Evolutionary conservation across 2,329 filamentous ascomycete genomes (phyloP).

Genomic region (Tolypocladium nubicola): DNA sequence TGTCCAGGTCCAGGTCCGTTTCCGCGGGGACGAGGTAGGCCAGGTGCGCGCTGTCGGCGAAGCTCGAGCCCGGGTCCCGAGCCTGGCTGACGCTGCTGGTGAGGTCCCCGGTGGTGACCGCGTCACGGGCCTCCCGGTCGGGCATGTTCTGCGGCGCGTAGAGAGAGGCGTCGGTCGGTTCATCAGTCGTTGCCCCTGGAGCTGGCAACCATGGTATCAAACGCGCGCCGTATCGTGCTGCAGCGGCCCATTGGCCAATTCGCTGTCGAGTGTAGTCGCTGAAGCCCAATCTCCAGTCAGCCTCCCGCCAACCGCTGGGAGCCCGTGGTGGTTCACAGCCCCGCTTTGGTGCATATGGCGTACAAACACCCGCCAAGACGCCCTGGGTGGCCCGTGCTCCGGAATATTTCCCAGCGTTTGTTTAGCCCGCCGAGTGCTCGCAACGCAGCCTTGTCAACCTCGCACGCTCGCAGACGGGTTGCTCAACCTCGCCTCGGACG

Average conservation of each 20-base stretch:
- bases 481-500: not conserved
- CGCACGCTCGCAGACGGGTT: not conserved
- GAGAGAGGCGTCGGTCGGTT: not conserved
- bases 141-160: conserved; percentile 6
- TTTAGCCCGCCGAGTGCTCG: not conserved
- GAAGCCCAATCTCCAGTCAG: not conserved
- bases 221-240: not conserved
- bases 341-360: not conserved
- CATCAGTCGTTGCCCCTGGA: not conserved
- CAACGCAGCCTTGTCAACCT: not conserved
- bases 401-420: conserved; percentile 6
- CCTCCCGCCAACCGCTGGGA: not conserved
- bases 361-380: not conserved
- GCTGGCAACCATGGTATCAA: not conserved
- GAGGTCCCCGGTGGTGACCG: conserved; percentile 11
- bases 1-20: conserved; percentile 43
- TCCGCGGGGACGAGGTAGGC: conserved; percentile 49
- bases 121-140: conserved; percentile 9
- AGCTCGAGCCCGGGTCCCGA: conserved; percentile 19
- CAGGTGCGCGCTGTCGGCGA: conserved; percentile 48
- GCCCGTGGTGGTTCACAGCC: not conserved
- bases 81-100: conserved; percentile 10
- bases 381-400: conserved; percentile 9
- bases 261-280: not conserved
- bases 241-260: not conserved